A percentile compares a stretch with the other conserved stretches of the same genome.
These are phyloP conservation scores for Euryodendron excelsum DNA, from an alignment of 148 eudicot genomes.

Conservation along the genomic window DNA sequence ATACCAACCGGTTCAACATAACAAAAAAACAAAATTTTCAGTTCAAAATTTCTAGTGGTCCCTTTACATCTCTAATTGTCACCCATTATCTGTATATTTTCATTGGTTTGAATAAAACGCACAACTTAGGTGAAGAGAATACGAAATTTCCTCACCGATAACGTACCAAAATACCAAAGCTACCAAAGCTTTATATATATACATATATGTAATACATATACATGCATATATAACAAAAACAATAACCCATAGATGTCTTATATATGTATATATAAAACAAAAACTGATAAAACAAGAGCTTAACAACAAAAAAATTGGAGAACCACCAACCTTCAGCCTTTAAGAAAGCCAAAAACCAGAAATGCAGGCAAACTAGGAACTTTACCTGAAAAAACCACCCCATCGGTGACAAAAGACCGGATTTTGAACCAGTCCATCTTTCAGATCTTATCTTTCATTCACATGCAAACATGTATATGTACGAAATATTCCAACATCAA, in stretches of 20 bases:
- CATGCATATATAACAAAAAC: too few species aligned
- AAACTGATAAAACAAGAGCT: not conserved
- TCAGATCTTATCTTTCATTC: conserved; percentile 31
- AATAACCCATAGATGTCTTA: too few species aligned
- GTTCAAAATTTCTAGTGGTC: not conserved
- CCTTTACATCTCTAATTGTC: not conserved
- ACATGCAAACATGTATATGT: not conserved
- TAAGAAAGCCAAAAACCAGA: not conserved
- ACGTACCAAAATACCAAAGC: not conserved
- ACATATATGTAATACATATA: too few species aligned
- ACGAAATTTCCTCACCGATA: conserved; percentile 6
- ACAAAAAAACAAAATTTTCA: not conserved
- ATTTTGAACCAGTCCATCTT: conserved; percentile 18
- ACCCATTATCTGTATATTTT: too few species aligned
- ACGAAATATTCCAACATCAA: conserved; percentile 13
- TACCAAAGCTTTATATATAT: not conserved
- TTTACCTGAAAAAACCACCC: conserved; percentile 9
- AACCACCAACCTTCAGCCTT: not conserved
- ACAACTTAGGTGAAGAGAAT: not conserved
- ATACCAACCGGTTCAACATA: not conserved
- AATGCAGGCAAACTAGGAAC: conserved; percentile 14
- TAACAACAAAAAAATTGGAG: not conserved
- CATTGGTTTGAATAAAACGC: not conserved
- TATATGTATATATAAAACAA: not conserved
- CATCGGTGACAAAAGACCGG: not conserved